Percentiles rank a stretch among this genome's conserved stretches.
Conservation (phyloP, 225 moss, liverwort and hornwort species). For the Bryoerythrophyllum caledonicum region DNA sequence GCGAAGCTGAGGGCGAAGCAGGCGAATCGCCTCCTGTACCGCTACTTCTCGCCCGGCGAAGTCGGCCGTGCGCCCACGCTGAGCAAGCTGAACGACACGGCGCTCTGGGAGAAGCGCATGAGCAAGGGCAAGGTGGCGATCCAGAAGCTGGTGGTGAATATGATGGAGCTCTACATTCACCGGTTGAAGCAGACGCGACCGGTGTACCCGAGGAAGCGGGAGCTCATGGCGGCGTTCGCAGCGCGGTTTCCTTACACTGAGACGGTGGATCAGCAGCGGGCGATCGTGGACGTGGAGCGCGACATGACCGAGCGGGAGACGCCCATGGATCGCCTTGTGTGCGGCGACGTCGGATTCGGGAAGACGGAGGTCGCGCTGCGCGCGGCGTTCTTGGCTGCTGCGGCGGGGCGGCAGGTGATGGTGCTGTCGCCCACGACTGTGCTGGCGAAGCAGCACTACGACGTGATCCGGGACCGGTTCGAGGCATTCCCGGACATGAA, state of each 20-base stretch:
- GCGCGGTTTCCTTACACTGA: constrained; percentile 71
- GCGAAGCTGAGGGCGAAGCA: constrained; percentile 91
- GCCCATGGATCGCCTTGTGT: constrained; percentile 93
- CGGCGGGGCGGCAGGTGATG: constrained; percentile 82
- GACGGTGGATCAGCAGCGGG: constrained; percentile 80
- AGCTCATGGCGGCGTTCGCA: constrained; percentile 52
- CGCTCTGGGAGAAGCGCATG: constrained; percentile 79
- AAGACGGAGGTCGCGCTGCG: constrained; percentile 95
- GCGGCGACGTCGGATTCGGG: constrained; percentile 92
- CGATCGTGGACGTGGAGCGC: constrained; percentile 76
- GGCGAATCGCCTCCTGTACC: constrained; percentile 81
- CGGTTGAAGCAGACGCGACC: constrained; percentile 79
- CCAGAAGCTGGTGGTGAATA: constrained; percentile 92
- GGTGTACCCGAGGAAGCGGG: constrained; percentile 54
- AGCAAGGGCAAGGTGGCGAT: constrained; percentile 89
- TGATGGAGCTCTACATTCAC: constrained; percentile 97
- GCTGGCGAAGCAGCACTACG: constrained; percentile 89
- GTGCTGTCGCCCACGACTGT: constrained; percentile 88
- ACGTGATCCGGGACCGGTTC: constrained; percentile 72
- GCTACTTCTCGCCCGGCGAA: constrained; percentile 75
- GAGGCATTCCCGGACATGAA: constrained; percentile 50
- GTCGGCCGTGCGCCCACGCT: constrained; percentile 67
- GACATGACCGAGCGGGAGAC: constrained; percentile 85
- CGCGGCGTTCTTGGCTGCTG: constrained; percentile 63
- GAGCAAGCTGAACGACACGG: constrained; percentile 85